phyloP scores from a whole-genome alignment of 2,329 filamentous ascomycete genomes.

The Teratosphaeria epicoccoides region DNA sequence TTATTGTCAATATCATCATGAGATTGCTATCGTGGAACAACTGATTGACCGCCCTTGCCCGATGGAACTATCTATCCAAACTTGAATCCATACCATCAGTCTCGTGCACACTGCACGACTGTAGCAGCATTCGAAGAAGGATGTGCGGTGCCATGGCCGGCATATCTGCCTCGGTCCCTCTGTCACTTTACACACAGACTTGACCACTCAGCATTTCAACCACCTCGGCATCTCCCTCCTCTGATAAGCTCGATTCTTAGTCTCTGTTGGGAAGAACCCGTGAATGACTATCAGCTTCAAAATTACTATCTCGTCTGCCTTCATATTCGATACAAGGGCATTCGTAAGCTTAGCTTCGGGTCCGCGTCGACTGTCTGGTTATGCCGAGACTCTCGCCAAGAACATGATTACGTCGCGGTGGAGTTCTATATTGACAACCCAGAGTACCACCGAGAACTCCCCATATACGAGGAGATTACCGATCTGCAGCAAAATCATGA shows the following conservation, averaged over 20 bases:
- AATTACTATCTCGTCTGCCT: conserved; percentile 29
- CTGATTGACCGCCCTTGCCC: no score
- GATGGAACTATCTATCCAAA: no score
- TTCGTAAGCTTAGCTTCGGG: conserved; percentile 37
- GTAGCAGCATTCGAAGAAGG: not conserved
- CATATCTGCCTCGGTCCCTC: not conserved
- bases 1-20: no score
- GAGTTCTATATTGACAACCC: not conserved
- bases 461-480: not conserved
- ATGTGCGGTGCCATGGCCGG: not conserved
- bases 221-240: not conserved
- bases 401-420: not conserved
- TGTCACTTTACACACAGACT: not conserved
- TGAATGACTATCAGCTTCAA: conserved; percentile 8
- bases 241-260: not conserved
- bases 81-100: no score
- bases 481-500: not conserved
- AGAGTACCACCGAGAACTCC: not conserved
- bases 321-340: conserved; percentile 26
- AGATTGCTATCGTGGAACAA: no score
- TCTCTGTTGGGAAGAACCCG: not conserved
- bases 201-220: not conserved
- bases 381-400: not conserved
- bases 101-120: not conserved
- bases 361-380: conserved; percentile 33